A percentile compares a stretch with the other conserved stretches of the same genome.
Conservation (phyloP, 805 yeast species). For the Candida nonsorbophila region DNA sequence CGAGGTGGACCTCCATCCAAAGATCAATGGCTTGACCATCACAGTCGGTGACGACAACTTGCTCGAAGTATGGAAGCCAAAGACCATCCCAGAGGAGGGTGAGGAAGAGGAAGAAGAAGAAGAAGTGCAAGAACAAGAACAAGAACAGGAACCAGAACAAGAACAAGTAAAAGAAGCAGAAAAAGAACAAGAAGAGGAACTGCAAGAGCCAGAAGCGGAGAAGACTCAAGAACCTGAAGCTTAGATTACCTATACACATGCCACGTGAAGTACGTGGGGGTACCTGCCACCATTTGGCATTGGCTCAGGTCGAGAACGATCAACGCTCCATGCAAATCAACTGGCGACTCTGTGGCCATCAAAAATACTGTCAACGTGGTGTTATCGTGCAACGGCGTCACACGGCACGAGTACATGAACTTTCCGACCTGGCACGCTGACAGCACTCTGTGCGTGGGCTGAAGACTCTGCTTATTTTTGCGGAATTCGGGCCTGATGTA, state of each 20-base stretch:
- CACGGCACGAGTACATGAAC: constrained; percentile 8
- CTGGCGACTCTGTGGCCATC: constrained; percentile 6
- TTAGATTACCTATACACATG: constrained; percentile 7
- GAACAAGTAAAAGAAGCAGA: constrained; percentile 4
- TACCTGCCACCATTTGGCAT: no score
- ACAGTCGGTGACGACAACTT: constrained; percentile 73
- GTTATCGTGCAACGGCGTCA: constrained; percentile 1
- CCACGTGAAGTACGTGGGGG: constrained; percentile 9
- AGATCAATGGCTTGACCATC: constrained; percentile 50
- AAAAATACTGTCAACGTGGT: constrained; percentile 2
- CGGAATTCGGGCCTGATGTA: constrained; percentile 8
- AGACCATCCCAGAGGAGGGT: constrained; percentile 38
- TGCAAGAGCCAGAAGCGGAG: background rate
- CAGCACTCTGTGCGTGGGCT: constrained; percentile 7
- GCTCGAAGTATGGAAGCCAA: constrained; percentile 72
- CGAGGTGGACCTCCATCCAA: constrained; percentile 66
- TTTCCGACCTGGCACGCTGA: constrained; percentile 5
- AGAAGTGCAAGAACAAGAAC: constrained; percentile 7
- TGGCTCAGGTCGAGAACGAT: no score
- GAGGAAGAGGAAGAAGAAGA: constrained; percentile 25
- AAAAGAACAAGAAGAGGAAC: constrained; percentile 5
- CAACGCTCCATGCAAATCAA: no score
- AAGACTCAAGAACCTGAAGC: background rate
- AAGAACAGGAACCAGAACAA: constrained; percentile 3
- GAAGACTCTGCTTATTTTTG: background rate